Evolutionary conservation across 352 stramenopile genomes (phyloP).

Genomic region (Blastocystis sp.): DNA sequence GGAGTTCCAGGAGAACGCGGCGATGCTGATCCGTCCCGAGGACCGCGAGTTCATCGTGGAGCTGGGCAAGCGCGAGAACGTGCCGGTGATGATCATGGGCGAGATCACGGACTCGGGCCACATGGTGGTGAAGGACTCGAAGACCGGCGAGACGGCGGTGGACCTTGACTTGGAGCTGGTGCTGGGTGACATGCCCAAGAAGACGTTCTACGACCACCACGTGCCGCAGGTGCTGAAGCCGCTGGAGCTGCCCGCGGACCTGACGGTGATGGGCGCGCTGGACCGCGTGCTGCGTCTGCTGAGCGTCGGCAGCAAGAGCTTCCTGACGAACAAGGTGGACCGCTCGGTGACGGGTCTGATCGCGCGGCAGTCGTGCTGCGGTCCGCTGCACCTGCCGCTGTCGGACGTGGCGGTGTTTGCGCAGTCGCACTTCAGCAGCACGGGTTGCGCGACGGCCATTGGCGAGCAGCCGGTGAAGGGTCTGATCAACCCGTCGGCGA

Average conservation of each 20-base stretch:
- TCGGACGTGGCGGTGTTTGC: conserved; percentile 89
- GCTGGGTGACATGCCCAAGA: conserved; percentile 95
- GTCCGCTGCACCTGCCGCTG: conserved; percentile 86
- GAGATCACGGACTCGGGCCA: conserved; percentile 83
- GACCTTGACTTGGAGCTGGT: conserved; percentile 92
- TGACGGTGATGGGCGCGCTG: conserved; percentile 77
- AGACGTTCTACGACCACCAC: conserved; percentile 85
- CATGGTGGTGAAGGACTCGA: conserved; percentile 88
- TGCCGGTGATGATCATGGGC: conserved; percentile 83
- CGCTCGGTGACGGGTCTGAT: conserved; percentile 92
- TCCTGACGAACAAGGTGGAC: conserved; percentile 89
- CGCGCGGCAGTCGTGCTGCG: conserved; percentile 93
- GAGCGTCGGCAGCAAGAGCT: conserved; percentile 90
- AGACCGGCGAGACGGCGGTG: conserved; percentile 81
- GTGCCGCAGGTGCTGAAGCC: conserved; percentile 64
- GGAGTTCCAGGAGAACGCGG: conserved; percentile 99
- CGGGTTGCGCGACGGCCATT: conserved; percentile 84
- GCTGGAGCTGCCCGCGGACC: conserved; percentile 72
- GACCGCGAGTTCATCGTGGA: conserved; percentile 79
- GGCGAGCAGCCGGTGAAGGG: conserved; percentile 92
- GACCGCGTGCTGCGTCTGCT: conserved; percentile 85
- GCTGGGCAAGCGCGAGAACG: conserved; percentile 90
- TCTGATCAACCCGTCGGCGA: conserved; percentile 80
- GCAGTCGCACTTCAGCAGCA: conserved; percentile 82
- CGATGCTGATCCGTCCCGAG: conserved; percentile 79